Evolutionary conservation across 2,329 filamentous ascomycete species (phyloP), one percentile per base, ranked within the genome.

Genomic region (Colletotrichum shisoi): DNA sequence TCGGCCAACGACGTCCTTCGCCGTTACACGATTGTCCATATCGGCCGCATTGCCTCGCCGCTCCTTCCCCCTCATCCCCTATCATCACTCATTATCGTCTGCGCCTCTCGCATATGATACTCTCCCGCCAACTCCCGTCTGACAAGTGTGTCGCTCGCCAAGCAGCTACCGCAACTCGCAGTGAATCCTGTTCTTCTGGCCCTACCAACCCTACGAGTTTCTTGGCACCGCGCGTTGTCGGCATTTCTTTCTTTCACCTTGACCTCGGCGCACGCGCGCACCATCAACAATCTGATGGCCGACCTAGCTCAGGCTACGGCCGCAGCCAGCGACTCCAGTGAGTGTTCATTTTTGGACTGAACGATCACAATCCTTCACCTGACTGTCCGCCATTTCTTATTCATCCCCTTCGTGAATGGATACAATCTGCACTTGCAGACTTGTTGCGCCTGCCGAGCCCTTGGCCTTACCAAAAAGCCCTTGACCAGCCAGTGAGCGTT

Each of bases 361-460:
- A 24, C 27, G 27, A 31, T 6, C 37, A 31, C 37, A 24, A 24
- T 40, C 46, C 9, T 9, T n/a, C 13, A n/a, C 37, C 19, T 54
- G 37, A 6, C 24, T 3, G 15, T 37, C 34, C 3, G 3, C 7
- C 21, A 52, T 27, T n/a, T 27, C 39, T 52, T 52, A 46, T 17
- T 40, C n/a, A 11, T n/a, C 2, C 17, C 31, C 59, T 24, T n/a
- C 19, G n/a, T n/a, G 60, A 58, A 37, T 24, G 17, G 31, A 46
- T 46, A 27, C 40, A 63, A 67, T 58, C 46, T 67, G 61, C 53
- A 46, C 17, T 44, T 58, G 64, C 60, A 67, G 31, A 48, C 39
- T 54, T 54, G 53, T 37, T 52, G 40, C 53, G 60, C 46, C 40
- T 54, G 64, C 64, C 64, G 59, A 67, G 64, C 60, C 60, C 64